Evolutionary conservation across 2,329 filamentous ascomycete genomes (phyloP).

Genomic region (Claviceps sorghi): DNA sequence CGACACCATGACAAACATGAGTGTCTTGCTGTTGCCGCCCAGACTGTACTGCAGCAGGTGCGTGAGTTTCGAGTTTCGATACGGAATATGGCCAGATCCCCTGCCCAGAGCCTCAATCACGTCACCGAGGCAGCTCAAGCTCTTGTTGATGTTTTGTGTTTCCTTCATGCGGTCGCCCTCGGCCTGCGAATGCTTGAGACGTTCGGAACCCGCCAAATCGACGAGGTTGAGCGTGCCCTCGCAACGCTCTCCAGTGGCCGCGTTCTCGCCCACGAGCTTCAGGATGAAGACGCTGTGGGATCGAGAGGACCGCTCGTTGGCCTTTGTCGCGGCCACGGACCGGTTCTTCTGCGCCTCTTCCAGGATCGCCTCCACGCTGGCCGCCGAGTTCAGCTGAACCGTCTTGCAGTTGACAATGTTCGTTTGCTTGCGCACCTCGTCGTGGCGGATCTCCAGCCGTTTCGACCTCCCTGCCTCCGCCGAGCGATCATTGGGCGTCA

Average conservation of each 20-base stretch:
- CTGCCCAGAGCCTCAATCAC: constrained; percentile 87
- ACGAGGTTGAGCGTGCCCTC: constrained; percentile 93
- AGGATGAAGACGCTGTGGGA: constrained; percentile 96
- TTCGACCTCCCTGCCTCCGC: constrained; percentile 57
- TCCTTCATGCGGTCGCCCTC: constrained; percentile 82
- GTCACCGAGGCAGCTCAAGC: constrained; percentile 78
- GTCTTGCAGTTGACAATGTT: constrained; percentile 66
- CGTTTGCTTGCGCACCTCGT: constrained; percentile 67
- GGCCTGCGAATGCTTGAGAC: constrained; percentile 72
- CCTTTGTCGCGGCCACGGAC: constrained; percentile 90
- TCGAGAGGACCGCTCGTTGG: constrained; percentile 85
- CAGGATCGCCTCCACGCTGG: constrained; percentile 67
- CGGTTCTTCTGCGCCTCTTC: constrained; percentile 71
- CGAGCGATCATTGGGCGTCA: constrained; percentile 44
- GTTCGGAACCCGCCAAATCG: constrained; percentile 85
- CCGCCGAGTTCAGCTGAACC: constrained; percentile 62
- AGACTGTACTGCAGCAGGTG: constrained; percentile 90
- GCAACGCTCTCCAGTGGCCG: constrained; percentile 63
- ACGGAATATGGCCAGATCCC: constrained; percentile 74
- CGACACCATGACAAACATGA: constrained; percentile 99
- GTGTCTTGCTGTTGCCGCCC: constrained; percentile 88
- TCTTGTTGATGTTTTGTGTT: constrained; percentile 96
- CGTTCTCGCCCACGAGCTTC: constrained; percentile 58
- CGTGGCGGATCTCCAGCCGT: constrained; percentile 82
- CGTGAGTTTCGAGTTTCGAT: constrained; percentile 92